Evolutionary conservation across 768 basidiomycete genomes (phyloP).

Genomic region (Arthromyces matolae): DNA sequence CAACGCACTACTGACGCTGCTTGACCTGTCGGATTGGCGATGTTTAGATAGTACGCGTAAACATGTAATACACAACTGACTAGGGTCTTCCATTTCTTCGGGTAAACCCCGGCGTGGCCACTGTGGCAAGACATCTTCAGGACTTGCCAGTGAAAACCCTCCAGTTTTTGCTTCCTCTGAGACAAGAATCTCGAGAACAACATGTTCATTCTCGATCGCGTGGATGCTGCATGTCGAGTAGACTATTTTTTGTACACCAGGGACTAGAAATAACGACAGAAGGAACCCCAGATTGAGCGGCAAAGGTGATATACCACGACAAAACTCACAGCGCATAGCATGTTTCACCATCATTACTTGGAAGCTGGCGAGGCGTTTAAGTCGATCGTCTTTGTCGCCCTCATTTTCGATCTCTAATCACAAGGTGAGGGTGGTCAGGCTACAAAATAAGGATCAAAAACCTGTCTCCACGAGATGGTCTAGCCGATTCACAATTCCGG

Average conservation of each 20-base stretch:
- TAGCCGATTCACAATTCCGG: constrained; percentile 86
- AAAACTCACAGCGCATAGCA: constrained; percentile 83
- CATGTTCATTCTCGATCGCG: constrained; percentile 88
- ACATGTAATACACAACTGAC: constrained; percentile 27
- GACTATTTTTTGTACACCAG: constrained; percentile 73
- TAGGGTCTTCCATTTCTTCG: constrained; percentile 56
- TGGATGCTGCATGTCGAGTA: constrained; percentile 99
- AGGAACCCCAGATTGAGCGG: constrained; percentile 2
- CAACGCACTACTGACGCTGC: constrained; percentile 69
- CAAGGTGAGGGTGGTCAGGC: neutral
- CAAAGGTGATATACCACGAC: constrained; percentile 3
- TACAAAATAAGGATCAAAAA: constrained; percentile 24
- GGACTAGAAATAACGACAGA: constrained; percentile 48
- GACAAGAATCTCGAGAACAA: constrained; percentile 69
- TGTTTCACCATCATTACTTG: constrained; percentile 90
- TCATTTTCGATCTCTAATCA: constrained; percentile 54
- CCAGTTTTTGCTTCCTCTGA: constrained; percentile 62
- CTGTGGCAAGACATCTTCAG: constrained; percentile 62
- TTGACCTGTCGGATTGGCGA: constrained; percentile 35
- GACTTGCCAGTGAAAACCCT: constrained; percentile 67
- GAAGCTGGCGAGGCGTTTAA: constrained; percentile 82
- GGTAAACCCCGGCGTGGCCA: constrained; percentile 81
- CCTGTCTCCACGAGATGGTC: constrained; percentile 81
- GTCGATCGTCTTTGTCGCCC: constrained; percentile 58
- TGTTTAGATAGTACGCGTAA: constrained; percentile 3